Evolutionary conservation across 2,329 filamentous ascomycete genomes (phyloP), one percentile per base, ranked within the genome.

Genomic region (Fusarium nematophilum): DNA sequence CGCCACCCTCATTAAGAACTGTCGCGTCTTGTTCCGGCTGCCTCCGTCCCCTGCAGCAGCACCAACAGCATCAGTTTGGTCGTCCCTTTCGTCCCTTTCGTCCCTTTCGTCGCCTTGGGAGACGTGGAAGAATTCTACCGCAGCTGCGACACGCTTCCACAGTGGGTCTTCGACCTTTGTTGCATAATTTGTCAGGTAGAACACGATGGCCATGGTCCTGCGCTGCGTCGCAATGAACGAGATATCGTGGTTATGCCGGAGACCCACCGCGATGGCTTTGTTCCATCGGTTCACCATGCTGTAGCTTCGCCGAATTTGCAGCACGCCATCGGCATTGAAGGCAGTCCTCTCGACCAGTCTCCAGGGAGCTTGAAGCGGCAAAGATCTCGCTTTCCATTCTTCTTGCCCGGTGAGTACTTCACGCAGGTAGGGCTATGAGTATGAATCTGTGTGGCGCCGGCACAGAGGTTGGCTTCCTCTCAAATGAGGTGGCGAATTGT

Each of bases 1-100:
- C 15, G 51, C 56, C 3, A 38, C 45, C 27, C 46, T 50, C 51
- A 55, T 50, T 14, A 59, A 38, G 14, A 47, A 55, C 36, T 50
- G 33, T n/a, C n/a, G n/a, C n/a, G n/a, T 8, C 33, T 31, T n/a
- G 21, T 51, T 21, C 50, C n/a, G n/a, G n/a, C n/a, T n/a, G n/a
- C n/a, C n/a, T n/a, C n/a, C n/a, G n/a, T n/a, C n/a, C n/a, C n/a
- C n/a, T n/a, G n/a, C n/a, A n/a, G n/a, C n/a, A n/a, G n/a, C n/a
- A n/a, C n/a, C n/a, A n/a, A n/a, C n/a, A n/a, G n/a, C n/a, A n/a
- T n/a, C n/a, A n/a, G n/a, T n/a, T n/a, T n/a, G n/a, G n/a, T n/a
- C n/a, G n/a, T n/a, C n/a, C n/a, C n/a, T n/a, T n/a, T n/a, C n/a
- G n/a, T n/a, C n/a, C n/a, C n/a, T n/a, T n/a, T n/a, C n/a, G n/a